These are phyloP conservation scores for Panellus pusillus DNA, from an alignment of 768 basidiomycete species.

Conservation along the genomic window DNA sequence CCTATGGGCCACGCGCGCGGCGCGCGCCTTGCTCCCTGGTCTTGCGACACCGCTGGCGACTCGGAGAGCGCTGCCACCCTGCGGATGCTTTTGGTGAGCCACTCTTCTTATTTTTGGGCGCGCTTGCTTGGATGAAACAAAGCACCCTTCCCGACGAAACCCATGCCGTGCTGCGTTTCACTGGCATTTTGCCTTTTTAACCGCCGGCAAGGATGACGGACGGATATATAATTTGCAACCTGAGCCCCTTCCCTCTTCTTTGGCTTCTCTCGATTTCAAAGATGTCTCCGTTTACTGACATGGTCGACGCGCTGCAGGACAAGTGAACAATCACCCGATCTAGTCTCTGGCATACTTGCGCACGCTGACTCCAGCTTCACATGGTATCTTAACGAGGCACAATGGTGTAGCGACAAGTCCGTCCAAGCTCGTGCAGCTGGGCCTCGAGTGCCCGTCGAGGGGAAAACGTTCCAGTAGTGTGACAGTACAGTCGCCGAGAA, in stretches of 20 bases:
- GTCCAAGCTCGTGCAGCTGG: no score
- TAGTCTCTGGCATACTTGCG: no score
- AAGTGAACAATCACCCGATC: no score
- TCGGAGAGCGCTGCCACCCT: slow-evolving; percentile 7
- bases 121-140: slow-evolving; percentile 9
- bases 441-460: no score
- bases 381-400: no score
- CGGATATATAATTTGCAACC: slow-evolving; percentile 21
- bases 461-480: no score
- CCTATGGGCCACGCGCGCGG: slow-evolving; percentile 8
- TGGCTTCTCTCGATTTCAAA: background rate
- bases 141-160: slow-evolving; percentile 11
- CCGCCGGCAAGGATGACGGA: slow-evolving; percentile 22
- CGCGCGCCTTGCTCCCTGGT: slow-evolving; percentile 6
- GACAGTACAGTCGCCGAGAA: no score
- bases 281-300: no score
- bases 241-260: slow-evolving; percentile 8
- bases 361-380: no score
- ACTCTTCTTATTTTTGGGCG: background rate
- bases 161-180: slow-evolving; percentile 15
- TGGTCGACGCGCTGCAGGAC: no score
- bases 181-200: slow-evolving; percentile 10
- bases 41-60: background rate
- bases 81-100: slow-evolving; percentile 9
- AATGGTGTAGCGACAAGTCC: no score